Evolutionary conservation across 225 moss, liverwort and hornwort species (phyloP).

Genomic region (Pseudisothecium myosuroides): DNA sequence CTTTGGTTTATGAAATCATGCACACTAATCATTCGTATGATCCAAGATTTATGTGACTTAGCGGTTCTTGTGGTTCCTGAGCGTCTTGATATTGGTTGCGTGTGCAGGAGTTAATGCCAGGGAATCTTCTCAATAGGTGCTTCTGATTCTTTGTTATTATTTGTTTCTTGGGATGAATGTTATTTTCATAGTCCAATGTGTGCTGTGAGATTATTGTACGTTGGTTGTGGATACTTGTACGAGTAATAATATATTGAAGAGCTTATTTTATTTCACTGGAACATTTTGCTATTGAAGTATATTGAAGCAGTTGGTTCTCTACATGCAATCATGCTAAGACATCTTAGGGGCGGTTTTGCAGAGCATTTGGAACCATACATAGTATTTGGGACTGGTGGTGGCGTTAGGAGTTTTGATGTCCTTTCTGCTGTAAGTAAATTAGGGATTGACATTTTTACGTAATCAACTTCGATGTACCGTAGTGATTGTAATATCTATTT

Average conservation of each 20-base stretch:
- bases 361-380: background rate
- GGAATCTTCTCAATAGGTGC: slow-evolving; percentile 27
- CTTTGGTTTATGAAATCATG: background rate
- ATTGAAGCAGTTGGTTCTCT: background rate
- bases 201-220: background rate
- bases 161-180: background rate
- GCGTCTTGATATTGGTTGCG: slow-evolving; percentile 4
- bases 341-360: background rate
- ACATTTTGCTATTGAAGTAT: background rate
- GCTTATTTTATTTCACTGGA: background rate
- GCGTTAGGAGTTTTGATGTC: background rate
- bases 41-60: background rate
- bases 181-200: background rate
- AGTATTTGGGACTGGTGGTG: slow-evolving; percentile 10
- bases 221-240: background rate
- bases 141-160: background rate
- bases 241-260: background rate
- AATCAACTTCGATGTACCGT: background rate
- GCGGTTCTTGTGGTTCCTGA: background rate
- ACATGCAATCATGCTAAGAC: background rate
- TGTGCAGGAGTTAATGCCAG: slow-evolving; percentile 23
- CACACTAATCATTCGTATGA: background rate
- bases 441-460: background rate
- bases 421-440: background rate
- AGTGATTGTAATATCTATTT: background rate